phyloP scores from a whole-genome alignment of 1,284 basidiomycete genomes.

The Omphalotus olearius region DNA sequence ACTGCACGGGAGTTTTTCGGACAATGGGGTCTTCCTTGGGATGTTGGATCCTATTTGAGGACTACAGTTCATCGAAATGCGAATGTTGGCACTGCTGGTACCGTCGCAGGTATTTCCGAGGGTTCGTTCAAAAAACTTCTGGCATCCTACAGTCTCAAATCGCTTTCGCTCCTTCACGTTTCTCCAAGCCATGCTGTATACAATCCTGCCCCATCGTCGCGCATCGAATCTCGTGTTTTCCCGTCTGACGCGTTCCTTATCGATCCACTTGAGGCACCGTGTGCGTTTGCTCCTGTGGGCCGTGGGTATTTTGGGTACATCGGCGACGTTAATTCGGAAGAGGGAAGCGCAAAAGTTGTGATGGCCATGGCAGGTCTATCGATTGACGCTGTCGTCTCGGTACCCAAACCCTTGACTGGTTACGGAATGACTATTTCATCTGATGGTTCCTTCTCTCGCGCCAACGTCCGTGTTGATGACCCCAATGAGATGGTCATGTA shows the following conservation, averaged over 20 bases:
- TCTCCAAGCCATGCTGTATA: conserved; percentile 9
- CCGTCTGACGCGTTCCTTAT: not conserved
- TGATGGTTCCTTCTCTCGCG: not conserved
- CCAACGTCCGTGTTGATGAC: too few relatives aligned
- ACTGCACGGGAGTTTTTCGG: conserved; percentile 4
- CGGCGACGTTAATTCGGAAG: conserved; percentile 19
- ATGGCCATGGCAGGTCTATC: conserved; percentile 15
- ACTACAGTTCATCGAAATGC: conserved; percentile 11
- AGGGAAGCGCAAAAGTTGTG: conserved; percentile 9
- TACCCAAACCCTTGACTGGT: not conserved
- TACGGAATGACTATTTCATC: not conserved
- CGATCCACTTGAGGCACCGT: conserved; percentile 4
- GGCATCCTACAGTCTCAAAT: conserved; percentile 11
- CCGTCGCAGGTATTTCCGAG: not conserved
- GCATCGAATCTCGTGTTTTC: conserved; percentile 10
- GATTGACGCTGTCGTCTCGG: not conserved
- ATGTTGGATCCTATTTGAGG: conserved; percentile 10
- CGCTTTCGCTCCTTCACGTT: conserved; percentile 7
- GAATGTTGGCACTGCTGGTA: too few relatives aligned
- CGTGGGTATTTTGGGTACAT: conserved; percentile 16
- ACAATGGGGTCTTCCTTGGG: conserved; percentile 13
- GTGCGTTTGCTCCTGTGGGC: conserved; percentile 6
- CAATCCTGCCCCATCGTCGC: conserved; percentile 7
- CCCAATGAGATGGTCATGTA: not conserved
- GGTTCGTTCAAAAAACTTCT: conserved; percentile 3